Base-by-base conservation (phyloP, 805 yeast genomes). In the Lachancea meyersii region DNA sequence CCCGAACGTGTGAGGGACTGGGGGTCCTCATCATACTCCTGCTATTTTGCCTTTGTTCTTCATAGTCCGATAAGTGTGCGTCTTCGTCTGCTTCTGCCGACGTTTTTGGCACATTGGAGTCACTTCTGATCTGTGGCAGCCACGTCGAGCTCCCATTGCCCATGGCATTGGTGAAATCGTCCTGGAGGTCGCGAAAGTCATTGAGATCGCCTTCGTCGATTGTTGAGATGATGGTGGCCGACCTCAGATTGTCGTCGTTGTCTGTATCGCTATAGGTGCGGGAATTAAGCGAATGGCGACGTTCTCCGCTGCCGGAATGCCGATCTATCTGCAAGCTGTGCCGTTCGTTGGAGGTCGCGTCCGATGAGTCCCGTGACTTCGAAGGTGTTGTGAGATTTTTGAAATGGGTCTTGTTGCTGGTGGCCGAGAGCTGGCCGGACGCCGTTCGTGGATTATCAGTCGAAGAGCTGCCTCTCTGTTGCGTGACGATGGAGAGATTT, bases 141-240 rank as follows among this genome's bases (percentile, higher is more conserved):
- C 65, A 61, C 2, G 57, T 40, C 19, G 50, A 43, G n/a, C 59
- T 61, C 18, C 50, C 54, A 5, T 50, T 57, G 34, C 49, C 54
- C 26, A 53, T 41, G 7, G 55, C 60, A 38, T 49, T 48, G 31
- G 50, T 41, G 34, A 61, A 59, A 16, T 52, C 64, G 26, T 58
- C 57, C 38, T 61, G 64, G 18, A 61, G 43, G 46, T 56, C 59
- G 35, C 55, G 50, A 44, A 57, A 61, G 26, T 61, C 66, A 37
- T 58, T 58, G 51, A 58, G 48, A 43, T 61, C 64, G 24, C 58
- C 64, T 1, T 58, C 60, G 11, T 48, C 61, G 23, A 61, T 51
- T 23, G 49, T 51, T 1, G 65, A 59, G 16, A 59, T 36, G 5
- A 59, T 58, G 32, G 49, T 54, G 20, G 61, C 60, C 10, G 62